Conservation (phyloP, 176 grass and related monocot species). For the Aegilops umbellulata region DNA sequence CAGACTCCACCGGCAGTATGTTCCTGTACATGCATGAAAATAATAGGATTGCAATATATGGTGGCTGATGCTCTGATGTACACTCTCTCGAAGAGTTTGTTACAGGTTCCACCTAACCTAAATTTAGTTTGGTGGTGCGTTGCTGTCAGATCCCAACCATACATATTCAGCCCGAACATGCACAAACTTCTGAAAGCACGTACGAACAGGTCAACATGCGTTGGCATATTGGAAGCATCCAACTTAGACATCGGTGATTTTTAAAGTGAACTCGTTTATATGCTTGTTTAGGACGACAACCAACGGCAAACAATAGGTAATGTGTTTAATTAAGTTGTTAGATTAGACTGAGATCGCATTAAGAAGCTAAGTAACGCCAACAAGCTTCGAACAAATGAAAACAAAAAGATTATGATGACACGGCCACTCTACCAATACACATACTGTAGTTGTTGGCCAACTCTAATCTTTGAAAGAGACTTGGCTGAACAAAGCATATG, state of each 20-base stretch:
- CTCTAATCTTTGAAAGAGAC: background rate
- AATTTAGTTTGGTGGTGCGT: constrained; percentile 21
- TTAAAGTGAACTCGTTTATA: background rate
- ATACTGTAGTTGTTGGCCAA: background rate
- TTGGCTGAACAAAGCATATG: background rate
- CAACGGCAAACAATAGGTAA: background rate
- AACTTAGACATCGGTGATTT: background rate
- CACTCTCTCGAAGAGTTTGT: background rate
- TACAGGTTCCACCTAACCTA: background rate
- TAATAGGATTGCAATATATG: too few relatives aligned
- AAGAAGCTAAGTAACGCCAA: background rate
- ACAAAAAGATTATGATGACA: background rate
- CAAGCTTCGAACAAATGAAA: background rate
- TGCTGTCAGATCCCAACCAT: constrained; percentile 14
- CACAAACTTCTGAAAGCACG: background rate
- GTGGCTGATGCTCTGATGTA: background rate
- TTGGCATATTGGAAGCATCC: constrained; percentile 6
- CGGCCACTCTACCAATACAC: background rate
- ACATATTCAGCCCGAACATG: background rate
- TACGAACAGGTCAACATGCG: background rate
- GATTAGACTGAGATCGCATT: background rate
- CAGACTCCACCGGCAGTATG: too few relatives aligned
- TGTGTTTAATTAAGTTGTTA: background rate
- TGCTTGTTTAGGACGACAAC: constrained; percentile 18
- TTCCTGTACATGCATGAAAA: too few relatives aligned